A percentile compares a stretch with the other conserved stretches of the same genome.
Evolutionary conservation across 257 asterid genomes (phyloP).

Genomic region (Solanum medicagineum): DNA sequence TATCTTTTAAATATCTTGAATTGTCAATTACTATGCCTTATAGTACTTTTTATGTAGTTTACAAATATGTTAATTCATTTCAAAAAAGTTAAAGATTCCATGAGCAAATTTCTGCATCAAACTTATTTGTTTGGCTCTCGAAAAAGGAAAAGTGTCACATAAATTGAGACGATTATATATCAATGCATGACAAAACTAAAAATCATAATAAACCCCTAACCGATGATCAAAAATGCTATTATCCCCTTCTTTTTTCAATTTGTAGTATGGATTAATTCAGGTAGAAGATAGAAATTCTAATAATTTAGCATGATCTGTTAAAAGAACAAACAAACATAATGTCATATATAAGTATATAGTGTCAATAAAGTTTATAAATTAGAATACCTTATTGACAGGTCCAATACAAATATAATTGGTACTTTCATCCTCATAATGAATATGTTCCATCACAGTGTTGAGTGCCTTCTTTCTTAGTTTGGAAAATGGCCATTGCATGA

Average conservation of each 20-base stretch:
- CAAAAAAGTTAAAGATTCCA: too few relatives aligned
- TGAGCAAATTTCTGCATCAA: too few relatives aligned
- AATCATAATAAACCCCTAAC: too few relatives aligned
- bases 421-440: constrained; percentile 44
- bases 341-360: neutral
- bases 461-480: constrained; percentile 45
- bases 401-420: constrained; percentile 52
- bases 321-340: neutral
- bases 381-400: constrained; percentile 50
- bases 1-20: too few relatives aligned
- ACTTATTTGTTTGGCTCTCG: too few relatives aligned
- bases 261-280: neutral
- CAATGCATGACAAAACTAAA: too few relatives aligned
- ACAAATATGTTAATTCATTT: too few relatives aligned
- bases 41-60: too few relatives aligned
- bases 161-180: too few relatives aligned
- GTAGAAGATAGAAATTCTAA: neutral
- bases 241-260: neutral
- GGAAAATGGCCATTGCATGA: constrained; percentile 48
- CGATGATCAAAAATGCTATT: neutral
- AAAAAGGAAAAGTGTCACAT: too few relatives aligned
- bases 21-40: too few relatives aligned
- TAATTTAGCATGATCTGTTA: neutral
- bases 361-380: neutral
- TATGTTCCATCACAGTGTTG: constrained; percentile 24